Conservation (phyloP, 768 basidiomycete species). For the Boletellus sp. region DNA sequence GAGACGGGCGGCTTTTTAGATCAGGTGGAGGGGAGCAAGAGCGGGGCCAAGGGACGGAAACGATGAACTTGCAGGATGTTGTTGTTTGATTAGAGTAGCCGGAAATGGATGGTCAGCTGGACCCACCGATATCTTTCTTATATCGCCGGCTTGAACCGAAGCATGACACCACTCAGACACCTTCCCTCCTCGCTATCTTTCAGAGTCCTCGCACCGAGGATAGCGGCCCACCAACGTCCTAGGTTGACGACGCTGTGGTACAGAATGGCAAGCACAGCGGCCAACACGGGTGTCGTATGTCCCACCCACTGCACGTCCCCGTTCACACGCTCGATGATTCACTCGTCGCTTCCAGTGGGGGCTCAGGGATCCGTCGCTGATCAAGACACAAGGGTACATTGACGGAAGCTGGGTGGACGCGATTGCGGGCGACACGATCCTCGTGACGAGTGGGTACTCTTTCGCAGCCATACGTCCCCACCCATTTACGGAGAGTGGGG, state of each 20-base stretch:
- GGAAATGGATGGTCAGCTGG: neutral
- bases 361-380: conserved; percentile 71
- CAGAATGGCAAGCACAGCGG: conserved; percentile 56
- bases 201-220: conserved; percentile 18
- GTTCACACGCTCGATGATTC: neutral
- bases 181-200: conserved; percentile 16
- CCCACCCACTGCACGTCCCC: neutral
- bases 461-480: neutral
- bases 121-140: neutral
- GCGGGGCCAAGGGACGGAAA: conserved; percentile 25
- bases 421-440: conserved; percentile 65
- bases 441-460: conserved; percentile 63
- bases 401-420: conserved; percentile 85
- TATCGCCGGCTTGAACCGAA: neutral
- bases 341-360: conserved; percentile 47
- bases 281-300: conserved; percentile 32
- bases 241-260: conserved; percentile 15
- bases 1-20: conserved; percentile 87
- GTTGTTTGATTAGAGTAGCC: neutral
- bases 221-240: conserved; percentile 7
- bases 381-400: conserved; percentile 75
- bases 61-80: conserved; percentile 13
- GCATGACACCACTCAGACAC: conserved; percentile 14
- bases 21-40: conserved; percentile 30
- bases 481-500: neutral